phyloP scores from a whole-genome alignment of 257 asterid genomes.

The Solanum acaule region DNA sequence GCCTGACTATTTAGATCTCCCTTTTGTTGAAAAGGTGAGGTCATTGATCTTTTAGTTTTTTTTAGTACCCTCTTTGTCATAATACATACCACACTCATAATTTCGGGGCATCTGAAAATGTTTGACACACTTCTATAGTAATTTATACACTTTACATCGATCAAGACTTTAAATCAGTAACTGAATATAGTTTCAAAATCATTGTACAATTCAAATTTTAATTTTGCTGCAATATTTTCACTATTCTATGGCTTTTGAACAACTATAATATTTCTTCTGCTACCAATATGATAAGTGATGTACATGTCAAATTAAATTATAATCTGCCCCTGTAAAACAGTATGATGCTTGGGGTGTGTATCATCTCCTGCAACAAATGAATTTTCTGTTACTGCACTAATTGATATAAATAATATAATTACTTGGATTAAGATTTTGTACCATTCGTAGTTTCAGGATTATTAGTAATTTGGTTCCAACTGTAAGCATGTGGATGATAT shows the following conservation, averaged over 20 bases:
- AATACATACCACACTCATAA: neutral
- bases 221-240: neutral
- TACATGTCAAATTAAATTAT: neutral
- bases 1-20: constrained; percentile 92
- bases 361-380: neutral
- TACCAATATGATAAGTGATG: neutral
- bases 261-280: neutral
- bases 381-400: neutral
- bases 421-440: neutral
- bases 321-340: neutral
- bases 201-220: neutral
- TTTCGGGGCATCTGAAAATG: neutral
- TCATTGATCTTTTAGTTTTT: neutral
- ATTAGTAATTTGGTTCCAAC: neutral
- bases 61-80: neutral
- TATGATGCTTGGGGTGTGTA: neutral
- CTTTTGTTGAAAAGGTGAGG: constrained; percentile 82
- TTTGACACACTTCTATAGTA: neutral
- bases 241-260: neutral
- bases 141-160: neutral
- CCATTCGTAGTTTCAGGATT: neutral
- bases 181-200: neutral
- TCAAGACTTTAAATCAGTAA: neutral
- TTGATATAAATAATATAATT: neutral
- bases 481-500: neutral